A percentile compares a stretch with the other conserved stretches of the same genome.
These are phyloP conservation scores for Pisolithus albus DNA, from an alignment of 768 basidiomycete species.

Conservation along the genomic window DNA sequence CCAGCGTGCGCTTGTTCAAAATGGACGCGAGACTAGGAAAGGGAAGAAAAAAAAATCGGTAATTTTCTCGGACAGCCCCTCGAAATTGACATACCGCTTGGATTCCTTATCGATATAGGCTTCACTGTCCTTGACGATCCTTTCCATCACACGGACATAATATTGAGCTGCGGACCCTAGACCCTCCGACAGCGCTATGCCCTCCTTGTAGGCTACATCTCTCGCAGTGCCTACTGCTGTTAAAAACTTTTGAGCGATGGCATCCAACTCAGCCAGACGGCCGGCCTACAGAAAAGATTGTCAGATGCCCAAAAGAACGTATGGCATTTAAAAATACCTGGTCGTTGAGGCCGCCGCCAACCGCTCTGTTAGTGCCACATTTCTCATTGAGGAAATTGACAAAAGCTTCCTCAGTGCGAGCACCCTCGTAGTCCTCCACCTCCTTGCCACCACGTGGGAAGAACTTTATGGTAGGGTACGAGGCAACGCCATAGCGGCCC, in stretches of 20 bases:
- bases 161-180: constrained; percentile 55
- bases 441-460: constrained; percentile 71
- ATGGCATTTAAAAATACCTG: constrained; percentile 33
- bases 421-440: constrained; percentile 61
- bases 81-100: constrained; percentile 50
- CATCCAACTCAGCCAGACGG: constrained; percentile 69
- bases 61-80: not conserved
- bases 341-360: constrained; percentile 75
- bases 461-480: constrained; percentile 95
- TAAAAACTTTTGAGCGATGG: constrained; percentile 70
- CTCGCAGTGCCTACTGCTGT: constrained; percentile 50
- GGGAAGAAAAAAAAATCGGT: not conserved
- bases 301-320: constrained; percentile 1
- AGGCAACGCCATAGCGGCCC: constrained; percentile 59
- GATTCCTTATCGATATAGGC: constrained; percentile 82
- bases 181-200: constrained; percentile 41
- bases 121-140: constrained; percentile 62
- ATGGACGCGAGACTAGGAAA: constrained; percentile 60
- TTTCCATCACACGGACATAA: constrained; percentile 89
- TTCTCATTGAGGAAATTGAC: constrained; percentile 76
- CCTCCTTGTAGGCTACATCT: constrained; percentile 59
- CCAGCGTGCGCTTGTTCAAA: constrained; percentile 70
- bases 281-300: constrained; percentile 55
- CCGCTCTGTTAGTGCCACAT: constrained; percentile 78
- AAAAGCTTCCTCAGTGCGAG: constrained; percentile 69